phyloP scores from a whole-genome alignment of 495 filamentous ascomycete species.

The Mycothermus thermophilus region DNA sequence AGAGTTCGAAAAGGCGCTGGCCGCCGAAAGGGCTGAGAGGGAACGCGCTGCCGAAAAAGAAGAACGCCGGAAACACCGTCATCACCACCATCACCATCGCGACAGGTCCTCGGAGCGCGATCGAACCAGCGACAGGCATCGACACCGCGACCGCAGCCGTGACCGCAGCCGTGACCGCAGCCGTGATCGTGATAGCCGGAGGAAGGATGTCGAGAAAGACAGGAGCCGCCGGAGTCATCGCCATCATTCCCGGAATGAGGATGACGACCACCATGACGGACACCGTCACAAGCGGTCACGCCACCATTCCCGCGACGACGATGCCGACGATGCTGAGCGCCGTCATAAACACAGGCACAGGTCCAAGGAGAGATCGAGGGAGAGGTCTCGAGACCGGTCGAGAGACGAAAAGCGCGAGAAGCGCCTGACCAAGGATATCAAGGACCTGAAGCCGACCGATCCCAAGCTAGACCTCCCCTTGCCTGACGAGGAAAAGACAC shows the following conservation, averaged over 20 bases:
- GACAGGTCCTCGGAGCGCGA: conserved; percentile 30
- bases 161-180: conserved; percentile 1
- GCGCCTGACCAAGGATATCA: conserved; percentile 14
- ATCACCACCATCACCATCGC: conserved; percentile 25
- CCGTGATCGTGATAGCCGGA: conserved; percentile 23
- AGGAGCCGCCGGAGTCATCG: conserved; percentile 7
- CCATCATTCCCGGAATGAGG: conserved; percentile 31
- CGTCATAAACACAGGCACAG: conserved; percentile 18
- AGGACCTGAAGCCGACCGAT: conserved; percentile 29
- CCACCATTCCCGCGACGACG: conserved; percentile 24
- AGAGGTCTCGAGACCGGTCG: conserved; percentile 8
- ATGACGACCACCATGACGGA: conserved; percentile 22
- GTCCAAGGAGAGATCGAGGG: too few relatives aligned
- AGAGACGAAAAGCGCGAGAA: conserved; percentile 4
- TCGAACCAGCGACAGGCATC: conserved; percentile 15
- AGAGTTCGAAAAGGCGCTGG: conserved; percentile 41
- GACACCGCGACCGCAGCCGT: conserved; percentile 3
- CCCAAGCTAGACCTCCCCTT: conserved; percentile 33
- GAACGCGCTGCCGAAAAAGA: conserved; percentile 23
- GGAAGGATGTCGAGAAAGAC: conserved; percentile 13
- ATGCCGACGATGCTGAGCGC: conserved; percentile 25
- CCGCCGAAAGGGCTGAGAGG: conserved; percentile 36
- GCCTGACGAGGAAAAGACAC: conserved; percentile 29
- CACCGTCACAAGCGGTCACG: conserved; percentile 36
- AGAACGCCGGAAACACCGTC: conserved; percentile 28